Evolutionary conservation across 306 rosid species (phyloP).

Genomic region (Cucumis cinereus): DNA sequence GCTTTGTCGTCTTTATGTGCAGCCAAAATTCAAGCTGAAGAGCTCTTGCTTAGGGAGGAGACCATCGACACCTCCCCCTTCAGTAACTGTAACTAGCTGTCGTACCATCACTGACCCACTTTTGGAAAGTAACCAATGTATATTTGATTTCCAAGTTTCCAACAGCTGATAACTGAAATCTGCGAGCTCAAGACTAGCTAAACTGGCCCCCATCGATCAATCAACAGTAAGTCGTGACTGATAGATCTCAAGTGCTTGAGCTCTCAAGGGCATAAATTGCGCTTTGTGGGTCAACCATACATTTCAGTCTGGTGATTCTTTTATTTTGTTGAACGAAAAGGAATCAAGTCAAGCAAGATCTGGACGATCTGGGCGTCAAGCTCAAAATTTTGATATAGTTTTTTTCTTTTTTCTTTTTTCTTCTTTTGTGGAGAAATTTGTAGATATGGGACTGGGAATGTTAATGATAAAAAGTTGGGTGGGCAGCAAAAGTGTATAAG

Average conservation of each 20-base stretch:
- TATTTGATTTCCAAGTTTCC: not conserved
- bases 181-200: not conserved
- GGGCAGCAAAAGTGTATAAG: not conserved
- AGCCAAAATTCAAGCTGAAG: slow-evolving; percentile 73
- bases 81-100: not conserved
- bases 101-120: not conserved
- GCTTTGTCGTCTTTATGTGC: slow-evolving; percentile 26
- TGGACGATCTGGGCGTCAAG: not conserved
- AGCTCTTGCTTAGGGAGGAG: slow-evolving; percentile 37
- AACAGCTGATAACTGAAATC: slow-evolving; percentile 2
- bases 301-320: not conserved
- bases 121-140: not conserved
- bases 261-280: not conserved
- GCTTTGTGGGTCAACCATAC: not conserved
- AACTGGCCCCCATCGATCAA: too few relatives aligned
- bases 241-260: not conserved
- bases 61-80: slow-evolving; percentile 3
- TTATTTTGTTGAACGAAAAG: slow-evolving; percentile 1
- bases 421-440: not conserved
- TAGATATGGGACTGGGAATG: not conserved
- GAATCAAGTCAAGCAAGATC: not conserved
- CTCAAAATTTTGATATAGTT: not conserved
- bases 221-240: not conserved
- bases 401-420: not conserved
- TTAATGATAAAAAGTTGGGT: not conserved